Evolutionary conservation across 345 rosid genomes (phyloP), one percentile per base, ranked within the genome.

Genomic region (Syzygium jambos): DNA sequence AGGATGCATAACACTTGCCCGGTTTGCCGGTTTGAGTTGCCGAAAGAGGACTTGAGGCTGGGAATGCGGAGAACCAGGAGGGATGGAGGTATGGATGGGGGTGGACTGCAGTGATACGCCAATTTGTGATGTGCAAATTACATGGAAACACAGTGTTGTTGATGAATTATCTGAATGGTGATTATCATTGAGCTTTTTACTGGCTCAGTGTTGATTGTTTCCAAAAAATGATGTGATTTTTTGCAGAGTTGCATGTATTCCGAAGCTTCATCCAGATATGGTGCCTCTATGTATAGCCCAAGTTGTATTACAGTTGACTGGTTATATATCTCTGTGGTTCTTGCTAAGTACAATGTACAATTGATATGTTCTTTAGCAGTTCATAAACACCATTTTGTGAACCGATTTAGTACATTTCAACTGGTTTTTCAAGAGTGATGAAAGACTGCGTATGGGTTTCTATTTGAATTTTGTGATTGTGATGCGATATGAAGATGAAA

Each of bases 1-100:
- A 91, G 88, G 87, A 88, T 93, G 53, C 87, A 91, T 87, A 93
- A 93, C 78, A 89, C 95, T 12, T 93, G 95, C 84, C 95, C 94
- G 2, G 92, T 93, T 90, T 93, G 94, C 87, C 88, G 94, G 54
- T 91, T 87, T 87, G 93, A 92, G 90, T 84, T 92, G 84, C 93
- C 92, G 68, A 92, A 90, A 52, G 96, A 94, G 91, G 93, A 92
- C 80, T 73, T 1, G 80, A 10, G 80, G 49, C 27, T 19, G 80
- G 25, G 80, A 68, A 19, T 34, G 25, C 7, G 15, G 49, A 19
- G 80, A 38, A 73, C 27, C 22, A 13, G 10, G 80, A 73, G 80
- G 80, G 80, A 38, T 73, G 49, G 27, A 73, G 49, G 25, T 73
- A 73, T 34, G 80, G 10, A 21, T 73, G 80, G 80, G 25, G 14